These are phyloP conservation scores for Sporisorium sorghi DNA, from an alignment of 1,284 basidiomycete genomes.

Conservation along the genomic window DNA sequence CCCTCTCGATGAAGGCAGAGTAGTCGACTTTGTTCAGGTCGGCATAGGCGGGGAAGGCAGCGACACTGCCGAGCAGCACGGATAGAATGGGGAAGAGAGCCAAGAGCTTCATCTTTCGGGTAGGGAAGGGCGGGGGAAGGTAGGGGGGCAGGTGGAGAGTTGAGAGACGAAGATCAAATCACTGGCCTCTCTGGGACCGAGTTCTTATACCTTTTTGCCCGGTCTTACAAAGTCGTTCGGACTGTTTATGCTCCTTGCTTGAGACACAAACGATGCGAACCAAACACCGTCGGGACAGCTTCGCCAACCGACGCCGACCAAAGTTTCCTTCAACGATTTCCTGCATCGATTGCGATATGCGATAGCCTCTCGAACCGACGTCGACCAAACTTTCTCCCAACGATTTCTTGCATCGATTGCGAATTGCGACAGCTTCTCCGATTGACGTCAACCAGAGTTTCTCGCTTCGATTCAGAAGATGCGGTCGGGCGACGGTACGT, in stretches of 20 bases:
- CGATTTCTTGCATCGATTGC: too few species aligned
- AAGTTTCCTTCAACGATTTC: background rate
- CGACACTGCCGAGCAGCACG: constrained; percentile 28
- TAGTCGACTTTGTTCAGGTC: constrained; percentile 32
- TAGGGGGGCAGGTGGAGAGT: constrained; percentile 8
- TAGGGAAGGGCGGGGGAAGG: constrained; percentile 8
- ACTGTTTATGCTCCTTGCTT: background rate
- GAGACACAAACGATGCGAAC: background rate
- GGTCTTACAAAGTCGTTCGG: too few species aligned
- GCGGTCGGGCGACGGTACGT: background rate
- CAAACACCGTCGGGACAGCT: background rate
- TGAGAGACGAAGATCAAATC: background rate
- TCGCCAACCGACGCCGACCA: background rate
- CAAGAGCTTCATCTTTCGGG: constrained; percentile 26
- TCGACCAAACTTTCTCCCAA: background rate
- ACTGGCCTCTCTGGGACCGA: background rate
- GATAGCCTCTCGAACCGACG: background rate
- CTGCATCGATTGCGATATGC: too few species aligned
- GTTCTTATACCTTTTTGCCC: constrained; percentile 17
- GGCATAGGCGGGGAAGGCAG: constrained; percentile 46
- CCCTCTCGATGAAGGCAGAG: constrained; percentile 41
- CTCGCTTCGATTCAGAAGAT: background rate
- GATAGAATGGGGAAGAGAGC: constrained; percentile 14
- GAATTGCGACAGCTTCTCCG: background rate
- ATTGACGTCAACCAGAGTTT: background rate